Evolutionary conservation across 352 stramenopile species (phyloP), one percentile per base, ranked within the genome.

Genomic region (Aphanomyces cochlioides): DNA sequence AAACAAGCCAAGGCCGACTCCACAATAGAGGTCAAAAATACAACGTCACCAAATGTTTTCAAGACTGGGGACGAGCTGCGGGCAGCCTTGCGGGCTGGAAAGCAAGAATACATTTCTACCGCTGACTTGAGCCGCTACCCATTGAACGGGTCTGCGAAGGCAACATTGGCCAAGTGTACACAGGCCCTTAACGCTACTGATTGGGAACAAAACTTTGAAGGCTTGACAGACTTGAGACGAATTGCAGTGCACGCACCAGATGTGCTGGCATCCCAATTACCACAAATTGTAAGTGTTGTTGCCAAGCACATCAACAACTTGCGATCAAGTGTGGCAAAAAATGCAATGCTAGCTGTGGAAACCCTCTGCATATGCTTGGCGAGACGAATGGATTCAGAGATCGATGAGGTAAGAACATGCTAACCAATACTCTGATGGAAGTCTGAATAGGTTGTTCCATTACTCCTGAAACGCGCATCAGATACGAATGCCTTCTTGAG

Each of bases 401-500:
- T 91, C 12, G 84, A 92, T 40, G 76, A 67, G 19, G 77, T 50
- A 2, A 12, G 43, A 12, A 12, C 43, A 12, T n/a, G 43, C 10
- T 50, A n/a, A 50, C 17, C 17, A 12, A n/a, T n/a, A n/a, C 10
- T 2, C 17, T 50, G 43, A 1, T 50, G 43, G 2, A 12, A n/a
- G 1, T n/a, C 10, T 50, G 10, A 0, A n/a, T 12, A 50, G 43
- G 2, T 92, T 6, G 41, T 92, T 4, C 75, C 83, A 0, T 63
- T 89, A 43, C 69, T 94, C 28, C 75, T 94, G 10, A 88, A 85
- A 48, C 83, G 86, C 4, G 84, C 78, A 47, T 75, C 73, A 2
- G 84, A 94, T 66, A 89, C 84, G 7, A 94, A 91, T 38, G 36
- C 78, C 1, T 94, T 94, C 66, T 79, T 94, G 40, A 90, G 83